Evolutionary conservation across 2,329 filamentous ascomycete species (phyloP).

Genomic region (Neonectria hederae): DNA sequence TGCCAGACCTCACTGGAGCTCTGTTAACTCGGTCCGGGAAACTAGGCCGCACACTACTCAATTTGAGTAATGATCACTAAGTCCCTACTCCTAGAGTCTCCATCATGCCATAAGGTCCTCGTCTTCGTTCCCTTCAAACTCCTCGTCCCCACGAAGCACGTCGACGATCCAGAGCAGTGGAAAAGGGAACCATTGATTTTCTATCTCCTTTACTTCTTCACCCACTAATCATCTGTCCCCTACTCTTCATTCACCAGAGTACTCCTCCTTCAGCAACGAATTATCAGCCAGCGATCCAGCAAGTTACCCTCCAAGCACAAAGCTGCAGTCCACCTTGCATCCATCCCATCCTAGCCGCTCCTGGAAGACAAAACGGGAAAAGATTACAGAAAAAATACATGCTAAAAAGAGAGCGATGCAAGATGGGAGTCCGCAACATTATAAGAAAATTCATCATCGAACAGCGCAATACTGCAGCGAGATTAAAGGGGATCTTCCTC

Average conservation of each 20-base stretch:
- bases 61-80: neutral
- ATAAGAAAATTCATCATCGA: slow-evolving; percentile 11
- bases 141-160: neutral
- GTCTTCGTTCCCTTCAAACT: neutral
- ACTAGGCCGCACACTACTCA: neutral
- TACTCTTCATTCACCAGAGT: slow-evolving; percentile 1
- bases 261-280: slow-evolving; percentile 10
- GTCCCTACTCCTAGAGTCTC: neutral
- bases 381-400: slow-evolving; percentile 20
- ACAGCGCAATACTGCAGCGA: neutral
- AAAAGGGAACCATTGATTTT: slow-evolving; percentile 20
- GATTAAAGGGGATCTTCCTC: neutral
- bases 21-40: neutral
- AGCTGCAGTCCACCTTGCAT: slow-evolving; percentile 7
- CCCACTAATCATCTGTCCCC: neutral
- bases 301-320: slow-evolving; percentile 4
- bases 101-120: neutral
- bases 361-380: slow-evolving; percentile 5
- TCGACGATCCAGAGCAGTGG: neutral
- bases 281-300: slow-evolving; percentile 15
- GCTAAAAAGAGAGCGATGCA: slow-evolving; percentile 18
- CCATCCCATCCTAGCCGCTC: neutral
- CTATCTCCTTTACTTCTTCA: slow-evolving; percentile 18
- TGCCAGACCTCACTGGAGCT: neutral
- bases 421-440: slow-evolving; percentile 18